Evolutionary conservation across 306 rosid genomes (phyloP), one percentile per base, ranked within the genome.

Genomic region (Sphenostylis stenocarpa): DNA sequence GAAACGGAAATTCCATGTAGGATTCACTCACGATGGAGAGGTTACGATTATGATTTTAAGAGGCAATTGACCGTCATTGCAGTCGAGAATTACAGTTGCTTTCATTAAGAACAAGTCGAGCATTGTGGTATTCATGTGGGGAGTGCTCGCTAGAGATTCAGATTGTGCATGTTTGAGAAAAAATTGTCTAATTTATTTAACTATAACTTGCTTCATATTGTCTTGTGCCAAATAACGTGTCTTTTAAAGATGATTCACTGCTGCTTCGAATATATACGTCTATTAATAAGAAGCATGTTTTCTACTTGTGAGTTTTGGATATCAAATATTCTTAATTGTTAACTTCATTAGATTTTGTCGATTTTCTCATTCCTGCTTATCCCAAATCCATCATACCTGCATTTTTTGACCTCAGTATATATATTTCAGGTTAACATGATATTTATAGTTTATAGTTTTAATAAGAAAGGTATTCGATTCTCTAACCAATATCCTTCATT

Each of bases 1-100:
- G 80, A 75, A 84, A 81, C 87, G 85, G 51, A 67, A 81, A 86
- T 90, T 91, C 86, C 82, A 61, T 88, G 97, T 94, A 94, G 98
- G 98, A 84, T 80, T 84, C 73, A 65, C 90, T 53, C 77, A 14
- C 80, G 77, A 72, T 60, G 86, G 84, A 73, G 86, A 87, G 82
- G 87, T 84, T 86, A 70, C 69, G 87, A 72, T 84, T 87, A 70
- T 75, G 87, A 72, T 85, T 84, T 34, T 79, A 87, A 82, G 96
- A 82, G 73, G 80, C 82, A 58, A 86, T 82, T 80, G 84, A 58
- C 81, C 90, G 55, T 73, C 68, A 74, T 77, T 81, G 79, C 90
- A 48, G 89, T 81, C 78, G 41, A 75, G 90, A 80, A 77, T 81
- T 78, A 72, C 86, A n/a, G 80, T 85, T 43, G 63, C 85, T 28